Conservation (phyloP, 768 basidiomycete genomes). For the Boletus pseudopeckii region DNA sequence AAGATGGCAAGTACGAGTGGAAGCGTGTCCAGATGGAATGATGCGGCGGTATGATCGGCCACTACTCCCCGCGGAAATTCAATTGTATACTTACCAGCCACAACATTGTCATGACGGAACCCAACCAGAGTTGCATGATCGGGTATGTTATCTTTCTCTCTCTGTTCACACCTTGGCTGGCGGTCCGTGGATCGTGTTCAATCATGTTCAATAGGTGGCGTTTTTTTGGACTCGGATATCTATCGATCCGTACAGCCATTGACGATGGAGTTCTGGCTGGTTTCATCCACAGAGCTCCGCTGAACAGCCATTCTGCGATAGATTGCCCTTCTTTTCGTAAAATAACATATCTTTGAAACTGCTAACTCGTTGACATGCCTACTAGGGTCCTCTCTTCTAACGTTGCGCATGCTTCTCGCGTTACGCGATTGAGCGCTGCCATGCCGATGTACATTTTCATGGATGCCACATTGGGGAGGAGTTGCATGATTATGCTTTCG, state of each 20-base stretch:
- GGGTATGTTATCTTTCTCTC: neutral
- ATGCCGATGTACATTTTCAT: neutral
- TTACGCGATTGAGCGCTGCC: neutral
- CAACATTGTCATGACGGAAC: neutral
- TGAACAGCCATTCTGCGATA: too few species aligned
- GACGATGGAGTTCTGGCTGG: neutral
- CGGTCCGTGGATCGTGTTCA: neutral
- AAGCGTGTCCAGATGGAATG: neutral
- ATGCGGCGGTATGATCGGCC: constrained; percentile 2
- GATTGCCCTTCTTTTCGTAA: neutral
- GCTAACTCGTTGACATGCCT: neutral
- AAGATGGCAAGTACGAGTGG: neutral
- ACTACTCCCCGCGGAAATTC: neutral
- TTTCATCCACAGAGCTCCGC: neutral
- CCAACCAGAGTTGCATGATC: neutral
- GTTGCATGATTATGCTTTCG: neutral
- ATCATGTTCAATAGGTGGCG: neutral
- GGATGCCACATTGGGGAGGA: neutral
- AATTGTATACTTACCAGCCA: neutral
- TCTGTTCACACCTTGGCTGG: neutral
- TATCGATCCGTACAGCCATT: neutral
- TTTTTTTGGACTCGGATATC: neutral
- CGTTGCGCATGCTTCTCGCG: neutral
- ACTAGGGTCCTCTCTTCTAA: neutral
- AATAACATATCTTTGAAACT: neutral